Base-by-base conservation (phyloP, 495 filamentous ascomycete genomes). In the Daldinia vernicosa region DNA sequence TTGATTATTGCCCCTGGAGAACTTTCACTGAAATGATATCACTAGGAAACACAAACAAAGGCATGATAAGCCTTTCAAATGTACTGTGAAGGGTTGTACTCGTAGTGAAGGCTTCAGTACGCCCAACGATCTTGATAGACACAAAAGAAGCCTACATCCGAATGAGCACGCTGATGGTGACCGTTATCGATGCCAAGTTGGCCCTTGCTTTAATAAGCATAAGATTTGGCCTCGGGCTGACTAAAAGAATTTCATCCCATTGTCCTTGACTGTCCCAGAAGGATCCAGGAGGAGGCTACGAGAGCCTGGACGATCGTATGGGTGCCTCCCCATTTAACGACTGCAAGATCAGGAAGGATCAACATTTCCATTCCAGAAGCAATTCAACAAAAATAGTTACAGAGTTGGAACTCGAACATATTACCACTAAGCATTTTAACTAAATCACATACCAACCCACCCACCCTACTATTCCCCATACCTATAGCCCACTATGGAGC, bases 171-270 rank as follows among this genome's bases (percentile, higher is more conserved):
- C 79, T 9, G 78, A 80, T 47, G 85, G 84, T 33, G 87, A 89
- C 70, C 85, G 84, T 17, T 97, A 88, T 67, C 85, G 86, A 67
- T 97, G 94, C 74, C 81, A 82, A 61, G 84, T 90, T 6, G 84
- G 79, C 51, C 76, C 81, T 56, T 97, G 94, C 71, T 83, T 83
- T 28, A 88, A 85, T 22, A 89, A 87, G 59, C 81, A 85, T 17
- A 98, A 98, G 80, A 82, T 85, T 47, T 98, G 95, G 92, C 94
- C 92, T 9, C 88, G 95, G 7, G 78, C 91, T 57, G 95, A 99
- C 78, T n/a, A n/a, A n/a, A n/a, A n/a, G n/a, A n/a, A n/a, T n/a
- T n/a, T n/a, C n/a, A n/a, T n/a, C n/a, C n/a, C n/a, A n/a, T n/a
- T n/a, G n/a, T n/a, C n/a, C n/a, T n/a, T n/a, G n/a, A n/a, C n/a